Evolutionary conservation across 495 filamentous ascomycete species (phyloP).

Genomic region (Penicillium herquei): DNA sequence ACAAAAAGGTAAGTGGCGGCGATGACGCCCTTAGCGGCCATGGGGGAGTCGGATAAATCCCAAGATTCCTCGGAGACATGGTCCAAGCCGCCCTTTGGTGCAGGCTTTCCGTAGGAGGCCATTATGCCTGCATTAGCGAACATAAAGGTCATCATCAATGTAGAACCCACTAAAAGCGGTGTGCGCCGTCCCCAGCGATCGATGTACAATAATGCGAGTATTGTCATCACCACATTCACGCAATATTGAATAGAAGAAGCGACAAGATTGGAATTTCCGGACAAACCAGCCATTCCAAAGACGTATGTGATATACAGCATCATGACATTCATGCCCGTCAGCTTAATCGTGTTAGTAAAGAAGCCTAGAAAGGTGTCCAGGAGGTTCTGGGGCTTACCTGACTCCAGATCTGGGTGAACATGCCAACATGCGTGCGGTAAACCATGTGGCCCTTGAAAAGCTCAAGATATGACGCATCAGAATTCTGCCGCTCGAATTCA

Average conservation of each 20-base stretch:
- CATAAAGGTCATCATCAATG: conserved; percentile 67
- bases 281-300: conserved; percentile 69
- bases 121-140: conserved; percentile 70
- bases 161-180: conserved; percentile 63
- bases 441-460: conserved; percentile 70
- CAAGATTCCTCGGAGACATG: conserved; percentile 36
- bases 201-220: conserved; percentile 55
- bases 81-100: conserved; percentile 48
- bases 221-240: conserved; percentile 54
- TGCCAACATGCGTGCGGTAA: conserved; percentile 69
- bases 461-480: conserved; percentile 65
- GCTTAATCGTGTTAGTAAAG: too few species aligned
- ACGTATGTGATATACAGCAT: conserved; percentile 68
- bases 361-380: too few species aligned
- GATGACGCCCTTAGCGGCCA: conserved; percentile 54
- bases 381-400: too few species aligned
- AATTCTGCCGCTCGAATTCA: conserved; percentile 64
- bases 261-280: conserved; percentile 54
- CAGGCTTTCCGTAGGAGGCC: conserved; percentile 48
- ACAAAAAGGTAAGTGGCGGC: conserved; percentile 68
- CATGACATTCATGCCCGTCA: conserved; percentile 87
- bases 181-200: conserved; percentile 65
- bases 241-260: conserved; percentile 74
- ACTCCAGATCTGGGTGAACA: conserved; percentile 83
- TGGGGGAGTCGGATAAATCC: conserved; percentile 30